Conservation (phyloP, 2,329 filamentous ascomycete genomes). For the Talaromyces sp. region DNA sequence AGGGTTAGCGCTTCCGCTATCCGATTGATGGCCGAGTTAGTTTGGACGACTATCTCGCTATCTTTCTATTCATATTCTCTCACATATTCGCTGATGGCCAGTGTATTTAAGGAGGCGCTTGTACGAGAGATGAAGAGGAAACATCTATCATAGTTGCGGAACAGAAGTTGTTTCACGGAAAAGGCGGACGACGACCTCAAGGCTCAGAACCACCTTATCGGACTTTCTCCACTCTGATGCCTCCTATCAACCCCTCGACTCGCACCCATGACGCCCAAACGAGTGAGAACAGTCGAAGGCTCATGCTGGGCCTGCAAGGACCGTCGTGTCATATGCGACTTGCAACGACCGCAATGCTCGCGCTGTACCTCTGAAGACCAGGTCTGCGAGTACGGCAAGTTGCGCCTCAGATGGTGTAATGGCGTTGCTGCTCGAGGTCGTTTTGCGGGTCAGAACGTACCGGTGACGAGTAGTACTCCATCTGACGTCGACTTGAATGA, state of each 20-base stretch:
- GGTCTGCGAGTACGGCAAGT: slow-evolving; percentile 38
- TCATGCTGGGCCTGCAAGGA: slow-evolving; percentile 49
- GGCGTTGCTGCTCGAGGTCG: slow-evolving; percentile 24
- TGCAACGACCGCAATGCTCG: slow-evolving; percentile 37
- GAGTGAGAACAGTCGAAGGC: slow-evolving; percentile 34
- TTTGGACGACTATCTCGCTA: slow-evolving; percentile 3
- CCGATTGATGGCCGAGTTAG: slow-evolving; percentile 4
- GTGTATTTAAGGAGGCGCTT: neutral
- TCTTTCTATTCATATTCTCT: neutral
- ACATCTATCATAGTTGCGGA: neutral
- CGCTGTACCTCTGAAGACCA: slow-evolving; percentile 31
- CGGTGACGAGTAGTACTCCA: slow-evolving; percentile 7
- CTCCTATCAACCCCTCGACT: neutral
- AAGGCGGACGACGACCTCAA: neutral
- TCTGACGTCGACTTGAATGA: neutral
- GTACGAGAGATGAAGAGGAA: neutral
- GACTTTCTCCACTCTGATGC: slow-evolving; percentile 3
- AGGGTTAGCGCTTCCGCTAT: slow-evolving; percentile 6
- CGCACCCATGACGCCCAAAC: slow-evolving; percentile 23
- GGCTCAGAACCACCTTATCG: neutral
- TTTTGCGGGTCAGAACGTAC: slow-evolving; percentile 19
- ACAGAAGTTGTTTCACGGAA: neutral
- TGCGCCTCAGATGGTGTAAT: slow-evolving; percentile 45
- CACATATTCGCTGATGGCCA: neutral
- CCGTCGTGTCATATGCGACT: slow-evolving; percentile 45